Evolutionary conservation across 1,139 yeast species (phyloP), one percentile per base, ranked within the genome.

Genomic region (Trichomonascaceae sp.): DNA sequence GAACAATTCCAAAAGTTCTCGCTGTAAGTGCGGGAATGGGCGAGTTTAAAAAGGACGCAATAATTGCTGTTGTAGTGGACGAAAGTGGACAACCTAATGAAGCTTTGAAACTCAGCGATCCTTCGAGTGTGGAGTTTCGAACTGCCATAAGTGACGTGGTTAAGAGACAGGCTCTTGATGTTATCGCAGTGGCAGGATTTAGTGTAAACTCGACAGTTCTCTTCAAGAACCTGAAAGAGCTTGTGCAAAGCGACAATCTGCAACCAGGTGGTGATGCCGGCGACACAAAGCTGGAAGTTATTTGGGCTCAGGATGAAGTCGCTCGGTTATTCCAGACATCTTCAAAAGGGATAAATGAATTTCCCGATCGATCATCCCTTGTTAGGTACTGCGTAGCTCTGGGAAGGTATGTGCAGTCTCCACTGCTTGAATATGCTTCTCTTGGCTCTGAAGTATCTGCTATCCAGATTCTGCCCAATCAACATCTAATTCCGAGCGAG

Each of bases 261-360:
- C 72, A 74, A 22, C 84, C 83, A 13, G 81, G 78, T 53, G 78
- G 77, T 27, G 87, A 81, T 51, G 68, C 68, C 2, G 60, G 57
- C 15, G 54, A 54, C 32, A 53, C 60, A 3, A 53, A 56, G 38
- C 63, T 84, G 36, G 80, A 75, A 51, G 82, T 88, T 2, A 74
- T 90, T 15, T 93, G 90, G 84, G 96, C 88, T 32, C 88, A 86
- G 63, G 97, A 93, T 68, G 99, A 93, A 68, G 90, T 95, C 38
- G 97, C 99, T 0, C 77, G 95, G 54, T 79, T 95, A 58, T 93
- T 79, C 67, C 96, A 91, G 69, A 82, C 85, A 65, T 87, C 96
- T 0, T 80, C 77, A 41, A 79, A 91, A 58, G 96, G 96, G 0
- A 73, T 73, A 13, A 75, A 77, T 47, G 98, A 93, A 68, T 87